phyloP scores from a whole-genome alignment of 371 early-diverging fungal genomes.

The Funneliformis caledonium region DNA sequence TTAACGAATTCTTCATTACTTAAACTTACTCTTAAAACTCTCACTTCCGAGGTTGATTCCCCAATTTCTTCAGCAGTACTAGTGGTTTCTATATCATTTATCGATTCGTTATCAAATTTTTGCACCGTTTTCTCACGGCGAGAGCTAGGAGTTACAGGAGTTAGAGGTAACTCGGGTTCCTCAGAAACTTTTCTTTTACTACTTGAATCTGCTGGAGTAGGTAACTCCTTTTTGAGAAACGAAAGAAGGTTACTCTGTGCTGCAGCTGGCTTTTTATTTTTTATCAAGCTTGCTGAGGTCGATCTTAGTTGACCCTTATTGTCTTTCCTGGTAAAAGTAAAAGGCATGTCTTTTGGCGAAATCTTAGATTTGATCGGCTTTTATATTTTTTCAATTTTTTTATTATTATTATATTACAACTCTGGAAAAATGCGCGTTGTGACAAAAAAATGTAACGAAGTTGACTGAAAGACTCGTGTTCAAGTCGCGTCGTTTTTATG shows the following conservation, averaged over 20 bases:
- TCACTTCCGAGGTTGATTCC: not conserved
- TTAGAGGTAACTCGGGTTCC: not conserved
- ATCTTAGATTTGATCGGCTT: not conserved
- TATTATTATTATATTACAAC: too few relatives aligned
- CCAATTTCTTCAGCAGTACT: not conserved
- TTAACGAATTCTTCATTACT: not conserved
- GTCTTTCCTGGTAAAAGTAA: not conserved
- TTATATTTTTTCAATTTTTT: too few relatives aligned
- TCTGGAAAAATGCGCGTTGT: too few relatives aligned
- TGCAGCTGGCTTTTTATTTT: not conserved
- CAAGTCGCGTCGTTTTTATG: too few relatives aligned
- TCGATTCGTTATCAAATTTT: not conserved
- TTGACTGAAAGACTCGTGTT: too few relatives aligned
- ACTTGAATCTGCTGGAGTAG: not conserved
- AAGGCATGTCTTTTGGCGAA: not conserved
- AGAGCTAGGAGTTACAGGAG: not conserved
- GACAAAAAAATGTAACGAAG: too few relatives aligned
- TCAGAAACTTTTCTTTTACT: not conserved
- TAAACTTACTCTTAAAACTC: not conserved
- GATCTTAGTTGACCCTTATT: not conserved
- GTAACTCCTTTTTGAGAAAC: not conserved
- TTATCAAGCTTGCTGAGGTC: not conserved
- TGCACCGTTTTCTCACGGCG: not conserved
- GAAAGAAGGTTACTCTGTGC: not conserved
- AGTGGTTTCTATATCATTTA: not conserved